Base-by-base conservation (phyloP, 2,329 filamentous ascomycete species). In the Kalmusia sp. region DNA sequence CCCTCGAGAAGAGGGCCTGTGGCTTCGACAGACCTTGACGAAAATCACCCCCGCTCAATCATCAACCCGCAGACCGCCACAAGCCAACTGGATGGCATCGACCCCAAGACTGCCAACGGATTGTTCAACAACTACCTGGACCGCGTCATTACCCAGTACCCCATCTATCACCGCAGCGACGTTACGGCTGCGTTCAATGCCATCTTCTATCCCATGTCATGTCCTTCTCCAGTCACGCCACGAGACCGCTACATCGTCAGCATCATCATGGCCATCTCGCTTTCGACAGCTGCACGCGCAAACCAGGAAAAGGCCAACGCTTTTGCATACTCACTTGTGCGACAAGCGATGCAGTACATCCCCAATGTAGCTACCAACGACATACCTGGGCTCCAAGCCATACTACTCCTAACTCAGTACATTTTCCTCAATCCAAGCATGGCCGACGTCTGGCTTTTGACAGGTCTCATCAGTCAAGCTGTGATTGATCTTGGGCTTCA, bases 221-320 rank as follows among this genome's bases (percentile, higher is more conserved):
- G 61, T 6, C 57, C 62, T 17, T 62, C 52, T 25, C 62, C 71
- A 21, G 67, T 68, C 33, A 65, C 59, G 3, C 51, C 67, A 2
- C 68, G 70, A 5, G 63, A 72, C 35, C 64, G 67, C 33, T 73
- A 73, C 56, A 70, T 73, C 39, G 63, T 74, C 43, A 71, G 68
- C 51, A 68, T 74, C 49, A 69, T 73, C 47, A 71, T 74, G 68
- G 71, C 71, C 44, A 73, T 74, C 22, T 71, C 71, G 1, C 50
- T 74, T 15, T 72, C 62, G 27, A 72, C 68, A 8, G 69, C 68
- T 30, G 71, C 70, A 30, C 61, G 69, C 17, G 69, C 65, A 38
- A 70, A 71, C 6, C 68, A 73, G 27, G 61, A 57, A 15, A 64
- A 68, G 39, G 70, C 70, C n/a, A 72, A 72, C 21, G 59, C 67